phyloP scores from a whole-genome alignment of 352 stramenopile genomes.

The Paralagenidium karlingii region DNA sequence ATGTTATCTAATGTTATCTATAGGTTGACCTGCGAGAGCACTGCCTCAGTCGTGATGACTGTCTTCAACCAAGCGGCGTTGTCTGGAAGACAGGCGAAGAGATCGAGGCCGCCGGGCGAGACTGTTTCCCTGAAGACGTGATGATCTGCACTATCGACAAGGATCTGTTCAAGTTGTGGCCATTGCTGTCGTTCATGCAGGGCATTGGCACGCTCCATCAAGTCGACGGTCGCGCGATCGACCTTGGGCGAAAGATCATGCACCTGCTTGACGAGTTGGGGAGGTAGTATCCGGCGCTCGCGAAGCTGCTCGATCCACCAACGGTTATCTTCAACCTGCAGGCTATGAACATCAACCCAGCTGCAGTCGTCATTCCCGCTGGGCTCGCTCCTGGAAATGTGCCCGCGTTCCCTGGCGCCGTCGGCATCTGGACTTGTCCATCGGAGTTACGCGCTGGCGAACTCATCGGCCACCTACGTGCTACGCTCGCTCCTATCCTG shows the following conservation, averaged over 20 bases:
- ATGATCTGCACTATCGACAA: constrained; percentile 14
- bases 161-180: constrained; percentile 17
- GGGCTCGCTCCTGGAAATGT: constrained; percentile 14
- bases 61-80: constrained; percentile 13
- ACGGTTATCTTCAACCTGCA: constrained; percentile 18
- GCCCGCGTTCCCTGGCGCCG: constrained; percentile 13
- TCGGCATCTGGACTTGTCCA: constrained; percentile 17
- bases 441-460: constrained; percentile 14
- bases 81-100: constrained; percentile 16
- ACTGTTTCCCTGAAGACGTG: constrained; percentile 14
- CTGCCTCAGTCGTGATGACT: constrained; percentile 19
- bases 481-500: constrained; percentile 11
- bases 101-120: constrained; percentile 13
- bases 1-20: constrained; percentile 8
- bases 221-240: constrained; percentile 13
- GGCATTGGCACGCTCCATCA: constrained; percentile 17
- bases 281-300: constrained; percentile 11
- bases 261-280: constrained; percentile 12
- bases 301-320: constrained; percentile 17
- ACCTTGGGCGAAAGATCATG: constrained; percentile 15
- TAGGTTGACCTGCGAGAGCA: constrained; percentile 12
- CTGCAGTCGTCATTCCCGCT: constrained; percentile 12
- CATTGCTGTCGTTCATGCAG: constrained; percentile 15
- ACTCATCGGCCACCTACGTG: constrained; percentile 14
- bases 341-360: constrained; percentile 11